phyloP scores from a whole-genome alignment of 2,329 filamentous ascomycete genomes.

The Ramichloridium luteum region DNA sequence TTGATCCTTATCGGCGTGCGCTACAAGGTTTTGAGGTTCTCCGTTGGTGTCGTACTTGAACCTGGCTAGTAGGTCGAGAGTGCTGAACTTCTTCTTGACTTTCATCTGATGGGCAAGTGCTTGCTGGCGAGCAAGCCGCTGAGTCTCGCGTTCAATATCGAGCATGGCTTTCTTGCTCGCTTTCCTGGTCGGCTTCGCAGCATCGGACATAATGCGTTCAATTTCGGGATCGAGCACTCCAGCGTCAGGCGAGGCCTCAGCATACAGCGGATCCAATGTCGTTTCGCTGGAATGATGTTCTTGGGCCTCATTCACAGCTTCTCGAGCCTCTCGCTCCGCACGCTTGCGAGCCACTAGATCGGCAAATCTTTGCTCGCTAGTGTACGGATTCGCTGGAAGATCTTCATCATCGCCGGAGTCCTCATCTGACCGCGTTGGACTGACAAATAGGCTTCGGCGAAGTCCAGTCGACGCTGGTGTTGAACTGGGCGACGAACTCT shows the following conservation, averaged over 20 bases:
- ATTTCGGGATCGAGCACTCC: slow-evolving; percentile 14
- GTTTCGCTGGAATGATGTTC: slow-evolving; percentile 5
- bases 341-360: slow-evolving; percentile 23
- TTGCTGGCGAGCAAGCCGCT: slow-evolving; percentile 78
- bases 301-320: slow-evolving; percentile 10
- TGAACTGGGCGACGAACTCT: too few species aligned
- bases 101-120: slow-evolving; percentile 81
- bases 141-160: slow-evolving; percentile 90
- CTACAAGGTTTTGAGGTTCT: slow-evolving; percentile 1
- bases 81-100: slow-evolving; percentile 78
- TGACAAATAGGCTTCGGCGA: slow-evolving; percentile 25
- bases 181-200: slow-evolving; percentile 60
- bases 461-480: too few species aligned
- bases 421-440: slow-evolving; percentile 15
- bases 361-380: slow-evolving; percentile 18
- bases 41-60: slow-evolving; percentile 50
- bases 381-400: slow-evolving; percentile 13
- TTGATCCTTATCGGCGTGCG: slow-evolving; percentile 7
- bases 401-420: slow-evolving; percentile 14
- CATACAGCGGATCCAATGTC: slow-evolving; percentile 17
- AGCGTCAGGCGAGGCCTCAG: slow-evolving; percentile 15
- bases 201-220: slow-evolving; percentile 23
- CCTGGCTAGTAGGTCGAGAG: slow-evolving; percentile 65
- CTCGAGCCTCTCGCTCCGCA: slow-evolving; percentile 17
- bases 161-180: slow-evolving; percentile 90